These are phyloP conservation scores for Amauroascus niger DNA, from an alignment of 2,329 filamentous ascomycete genomes.

Conservation along the genomic window DNA sequence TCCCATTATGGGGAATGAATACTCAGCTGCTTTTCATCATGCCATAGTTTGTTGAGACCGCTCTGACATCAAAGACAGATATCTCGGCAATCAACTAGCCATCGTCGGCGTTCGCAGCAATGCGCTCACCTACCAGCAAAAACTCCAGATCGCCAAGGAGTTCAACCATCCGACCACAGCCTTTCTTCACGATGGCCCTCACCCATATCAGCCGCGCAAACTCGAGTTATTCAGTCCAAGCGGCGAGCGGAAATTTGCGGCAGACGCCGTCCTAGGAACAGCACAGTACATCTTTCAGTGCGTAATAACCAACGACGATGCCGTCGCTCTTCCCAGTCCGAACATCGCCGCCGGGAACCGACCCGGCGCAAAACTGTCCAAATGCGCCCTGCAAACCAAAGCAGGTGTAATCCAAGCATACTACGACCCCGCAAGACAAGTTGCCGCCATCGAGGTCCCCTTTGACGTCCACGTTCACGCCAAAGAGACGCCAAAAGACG, in stretches of 20 bases:
- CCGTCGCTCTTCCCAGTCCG: background rate
- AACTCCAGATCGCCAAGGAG: constrained; percentile 51
- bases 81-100: constrained; percentile 50
- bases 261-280: constrained; percentile 53
- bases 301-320: constrained; percentile 13
- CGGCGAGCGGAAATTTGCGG: constrained; percentile 51
- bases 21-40: background rate
- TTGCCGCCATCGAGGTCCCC: constrained; percentile 55
- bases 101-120: constrained; percentile 45
- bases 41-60: background rate
- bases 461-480: constrained; percentile 56
- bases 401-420: constrained; percentile 35
- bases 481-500: constrained; percentile 23
- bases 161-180: constrained; percentile 58
- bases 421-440: constrained; percentile 32
- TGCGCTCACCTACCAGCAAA: constrained; percentile 43
- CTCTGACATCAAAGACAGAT: constrained; percentile 14
- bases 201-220: constrained; percentile 29
- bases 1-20: background rate
- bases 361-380: constrained; percentile 4
- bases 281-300: constrained; percentile 40
- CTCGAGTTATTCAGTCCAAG: constrained; percentile 52
- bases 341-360: constrained; percentile 2
- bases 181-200: constrained; percentile 46
- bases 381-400: constrained; percentile 16